Base-by-base conservation (phyloP, 2,329 filamentous ascomycete species). In the Curvularia spicifera region DNA sequence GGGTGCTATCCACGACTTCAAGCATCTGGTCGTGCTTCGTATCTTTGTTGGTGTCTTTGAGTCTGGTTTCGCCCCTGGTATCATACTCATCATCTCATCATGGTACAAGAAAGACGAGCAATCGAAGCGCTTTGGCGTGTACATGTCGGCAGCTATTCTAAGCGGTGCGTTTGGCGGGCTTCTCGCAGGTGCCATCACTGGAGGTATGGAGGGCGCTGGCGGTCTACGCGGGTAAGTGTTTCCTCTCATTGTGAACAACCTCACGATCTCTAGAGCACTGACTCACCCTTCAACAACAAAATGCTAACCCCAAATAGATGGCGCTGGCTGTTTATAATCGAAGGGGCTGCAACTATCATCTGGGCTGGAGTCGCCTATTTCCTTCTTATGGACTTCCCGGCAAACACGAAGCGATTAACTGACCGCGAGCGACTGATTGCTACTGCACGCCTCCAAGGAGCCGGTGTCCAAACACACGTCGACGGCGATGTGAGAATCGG, bases 81-180 rank as follows among this genome's bases (percentile, higher is more conserved):
- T 85, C 43, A 74, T 84, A 45, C 80, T 82, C 45, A 79, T 84
- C 22, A 78, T 87, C 6, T 84, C 83, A 0, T 84, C 79, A 3
- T 58, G 56, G 56, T 58, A 58, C 56, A 58, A 84, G 59, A 82
- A 80, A 48, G 80, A 81, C 12, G 85, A 88, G 64, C 80, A 87
- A 42, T 81, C 82, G 0, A 84, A 84, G 50, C 80, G 85, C 2
- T 84, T 85, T 44, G 83, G 80, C 7, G 71, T 87, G 1, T 87
- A 85, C 63, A 84, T 86, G 59, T 83, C 84, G n/a, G 83, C 82
- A 1, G 84, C 83, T 0, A 82, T 86, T 2, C 76, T 85, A 2
- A 84, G 78, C 0, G 83, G 83, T n/a, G 83, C 82, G 1, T 85
- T 85, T 46, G 56, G 56, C 6, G 56, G 56, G 3, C 68, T 85